Percentiles rank a stretch among this genome's conserved stretches.
Conservation (phyloP, 495 filamentous ascomycete species). For the Hypoxylon cercidicola region DNA sequence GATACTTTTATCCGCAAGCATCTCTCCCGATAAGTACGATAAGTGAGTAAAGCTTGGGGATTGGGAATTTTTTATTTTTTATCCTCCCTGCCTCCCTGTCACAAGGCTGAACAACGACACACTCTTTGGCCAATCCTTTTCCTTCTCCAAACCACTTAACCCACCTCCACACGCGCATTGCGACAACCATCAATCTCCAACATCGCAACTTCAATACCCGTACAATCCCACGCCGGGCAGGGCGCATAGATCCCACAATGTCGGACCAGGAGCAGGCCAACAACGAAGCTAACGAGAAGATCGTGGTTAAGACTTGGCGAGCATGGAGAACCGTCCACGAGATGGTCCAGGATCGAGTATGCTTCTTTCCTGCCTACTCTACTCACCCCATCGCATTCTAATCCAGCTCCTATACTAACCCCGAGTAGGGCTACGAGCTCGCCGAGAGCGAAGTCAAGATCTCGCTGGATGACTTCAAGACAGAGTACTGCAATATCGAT, state of each 20-base stretch:
- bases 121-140: conserved; percentile 6
- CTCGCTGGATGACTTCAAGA: conserved; percentile 77
- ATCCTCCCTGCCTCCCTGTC: conserved; percentile 1
- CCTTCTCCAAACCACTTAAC: conserved; percentile 19
- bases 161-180: conserved; percentile 1
- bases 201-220: background rate
- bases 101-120: conserved; percentile 41
- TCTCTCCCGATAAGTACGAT: conserved; percentile 32
- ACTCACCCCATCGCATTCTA: background rate
- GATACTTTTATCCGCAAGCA: conserved; percentile 20
- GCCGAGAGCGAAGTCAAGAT: conserved; percentile 88
- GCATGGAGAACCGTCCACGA: conserved; percentile 88
- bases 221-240: conserved; percentile 14
- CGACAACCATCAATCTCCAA: background rate
- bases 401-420: conserved; percentile 34
- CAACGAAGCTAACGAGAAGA: conserved; percentile 67
- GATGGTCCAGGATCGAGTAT: conserved; percentile 84
- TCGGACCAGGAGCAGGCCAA: conserved; percentile 63
- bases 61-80: conserved; percentile 46
- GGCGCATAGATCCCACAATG: conserved; percentile 50
- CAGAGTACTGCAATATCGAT: conserved; percentile 70
- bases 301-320: conserved; percentile 81
- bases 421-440: conserved; percentile 86
- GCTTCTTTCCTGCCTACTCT: conserved; percentile 32
- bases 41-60: conserved; percentile 12